Evolutionary conservation across 768 basidiomycete species (phyloP).

Genomic region (Serpula lacrymans): DNA sequence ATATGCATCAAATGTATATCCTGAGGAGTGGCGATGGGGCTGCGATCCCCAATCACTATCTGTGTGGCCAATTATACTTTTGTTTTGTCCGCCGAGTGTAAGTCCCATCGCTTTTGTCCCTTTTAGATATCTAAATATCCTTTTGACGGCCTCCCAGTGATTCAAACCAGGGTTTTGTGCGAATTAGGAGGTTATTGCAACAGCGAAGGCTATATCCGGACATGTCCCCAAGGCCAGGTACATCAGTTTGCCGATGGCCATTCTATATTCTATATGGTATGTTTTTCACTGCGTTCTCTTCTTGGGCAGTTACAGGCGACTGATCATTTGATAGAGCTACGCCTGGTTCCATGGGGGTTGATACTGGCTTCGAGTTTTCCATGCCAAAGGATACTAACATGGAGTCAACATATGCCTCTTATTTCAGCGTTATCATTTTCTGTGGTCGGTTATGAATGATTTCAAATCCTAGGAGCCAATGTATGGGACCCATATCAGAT

Average conservation of each 20-base stretch:
- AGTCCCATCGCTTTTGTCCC: conserved; percentile 9
- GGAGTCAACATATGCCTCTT: conserved; percentile 9
- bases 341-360: conserved; percentile 9
- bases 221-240: conserved; percentile 25
- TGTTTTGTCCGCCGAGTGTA: conserved; percentile 4
- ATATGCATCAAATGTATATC: conserved; percentile 27
- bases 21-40: conserved; percentile 25
- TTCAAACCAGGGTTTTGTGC: conserved; percentile 8
- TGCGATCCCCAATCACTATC: conserved; percentile 13
- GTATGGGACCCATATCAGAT: neutral
- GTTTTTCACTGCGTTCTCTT: no score
- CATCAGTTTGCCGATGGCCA: conserved; percentile 17
- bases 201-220: conserved; percentile 30
- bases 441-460: conserved; percentile 19
- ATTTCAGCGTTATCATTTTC: conserved; percentile 24
- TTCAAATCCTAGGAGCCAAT: conserved; percentile 27
- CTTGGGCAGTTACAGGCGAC: conserved; percentile 6
- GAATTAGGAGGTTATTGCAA: conserved; percentile 17
- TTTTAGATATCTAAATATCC: conserved; percentile 13
- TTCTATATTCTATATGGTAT: conserved; percentile 14
- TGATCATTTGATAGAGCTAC: conserved; percentile 11
- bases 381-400: conserved; percentile 12
- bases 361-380: conserved; percentile 14
- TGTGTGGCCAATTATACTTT: conserved; percentile 5
- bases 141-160: conserved; percentile 8